Evolutionary conservation across 2,329 filamentous ascomycete genomes (phyloP).

Genomic region (Didymella pomorum): DNA sequence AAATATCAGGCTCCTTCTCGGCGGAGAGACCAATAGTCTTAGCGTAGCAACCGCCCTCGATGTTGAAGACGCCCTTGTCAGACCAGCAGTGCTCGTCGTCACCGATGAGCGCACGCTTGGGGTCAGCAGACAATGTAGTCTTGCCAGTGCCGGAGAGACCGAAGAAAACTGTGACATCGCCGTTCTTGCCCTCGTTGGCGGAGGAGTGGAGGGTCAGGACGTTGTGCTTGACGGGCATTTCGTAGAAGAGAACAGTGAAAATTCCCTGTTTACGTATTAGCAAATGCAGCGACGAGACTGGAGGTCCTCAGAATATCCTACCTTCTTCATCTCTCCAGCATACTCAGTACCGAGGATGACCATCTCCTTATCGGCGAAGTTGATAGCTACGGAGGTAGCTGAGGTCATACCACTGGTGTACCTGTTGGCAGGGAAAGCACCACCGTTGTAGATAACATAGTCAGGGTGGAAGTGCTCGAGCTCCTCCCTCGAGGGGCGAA

Average conservation of each 20-base stretch:
- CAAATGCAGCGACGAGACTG: background rate
- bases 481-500: slow-evolving; percentile 88
- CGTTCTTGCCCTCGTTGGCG: slow-evolving; percentile 92
- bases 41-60: slow-evolving; percentile 98
- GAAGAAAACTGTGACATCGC: slow-evolving; percentile 99
- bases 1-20: slow-evolving; percentile 99
- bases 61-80: slow-evolving; percentile 97
- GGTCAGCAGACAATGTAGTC: slow-evolving; percentile 96
- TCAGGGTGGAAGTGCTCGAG: slow-evolving; percentile 98
- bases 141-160: slow-evolving; percentile 98
- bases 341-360: slow-evolving; percentile 99
- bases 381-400: slow-evolving; percentile 95
- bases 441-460: slow-evolving; percentile 99
- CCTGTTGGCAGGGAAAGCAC: slow-evolving; percentile 97
- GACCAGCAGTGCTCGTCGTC: slow-evolving; percentile 99
- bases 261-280: slow-evolving; percentile 54
- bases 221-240: slow-evolving; percentile 99
- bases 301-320: no score
- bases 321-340: slow-evolving; percentile 68
- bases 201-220: slow-evolving; percentile 98
- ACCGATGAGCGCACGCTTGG: slow-evolving; percentile 93
- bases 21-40: slow-evolving; percentile 97
- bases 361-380: slow-evolving; percentile 99
- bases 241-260: slow-evolving; percentile 99
- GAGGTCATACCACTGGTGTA: slow-evolving; percentile 99